These are phyloP conservation scores for Boletus vermiculosoides DNA, from an alignment of 768 basidiomycete genomes.

Conservation along the genomic window DNA sequence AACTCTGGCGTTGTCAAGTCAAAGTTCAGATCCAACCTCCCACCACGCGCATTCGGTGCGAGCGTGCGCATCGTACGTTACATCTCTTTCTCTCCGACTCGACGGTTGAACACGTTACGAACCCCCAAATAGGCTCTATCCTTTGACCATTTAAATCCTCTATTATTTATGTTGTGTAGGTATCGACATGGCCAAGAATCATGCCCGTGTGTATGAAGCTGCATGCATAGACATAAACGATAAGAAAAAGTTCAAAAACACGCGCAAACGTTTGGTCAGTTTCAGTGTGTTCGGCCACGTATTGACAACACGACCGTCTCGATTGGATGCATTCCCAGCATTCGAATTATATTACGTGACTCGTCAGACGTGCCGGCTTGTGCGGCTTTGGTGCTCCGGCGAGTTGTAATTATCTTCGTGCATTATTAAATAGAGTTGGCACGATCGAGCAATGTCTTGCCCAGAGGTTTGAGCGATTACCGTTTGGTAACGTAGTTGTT, in stretches of 20 bases:
- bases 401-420: neutral
- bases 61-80: slow-evolving; percentile 79
- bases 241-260: slow-evolving; percentile 9
- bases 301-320: too few relatives aligned
- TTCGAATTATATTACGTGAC: neutral
- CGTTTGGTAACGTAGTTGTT: too few relatives aligned
- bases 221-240: slow-evolving; percentile 18
- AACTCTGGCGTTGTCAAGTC: slow-evolving; percentile 94
- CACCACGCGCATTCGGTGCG: slow-evolving; percentile 92
- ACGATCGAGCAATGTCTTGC: too few relatives aligned
- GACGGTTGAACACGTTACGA: neutral
- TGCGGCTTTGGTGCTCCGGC: neutral
- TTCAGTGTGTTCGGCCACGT: neutral
- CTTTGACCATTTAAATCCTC: slow-evolving; percentile 69
- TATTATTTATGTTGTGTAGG: slow-evolving; percentile 23
- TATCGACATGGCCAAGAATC: slow-evolving; percentile 9
- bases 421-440: too few relatives aligned
- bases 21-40: slow-evolving; percentile 95
- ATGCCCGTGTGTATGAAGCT: slow-evolving; percentile 21
- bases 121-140: slow-evolving; percentile 83
- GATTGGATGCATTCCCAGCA: neutral
- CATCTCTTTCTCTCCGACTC: neutral
- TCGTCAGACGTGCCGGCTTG: neutral
- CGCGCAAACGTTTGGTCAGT: neutral
- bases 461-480: too few relatives aligned